These are phyloP conservation scores for Gastrolobium villosum DNA, from an alignment of 306 rosid species.

Conservation along the genomic window DNA sequence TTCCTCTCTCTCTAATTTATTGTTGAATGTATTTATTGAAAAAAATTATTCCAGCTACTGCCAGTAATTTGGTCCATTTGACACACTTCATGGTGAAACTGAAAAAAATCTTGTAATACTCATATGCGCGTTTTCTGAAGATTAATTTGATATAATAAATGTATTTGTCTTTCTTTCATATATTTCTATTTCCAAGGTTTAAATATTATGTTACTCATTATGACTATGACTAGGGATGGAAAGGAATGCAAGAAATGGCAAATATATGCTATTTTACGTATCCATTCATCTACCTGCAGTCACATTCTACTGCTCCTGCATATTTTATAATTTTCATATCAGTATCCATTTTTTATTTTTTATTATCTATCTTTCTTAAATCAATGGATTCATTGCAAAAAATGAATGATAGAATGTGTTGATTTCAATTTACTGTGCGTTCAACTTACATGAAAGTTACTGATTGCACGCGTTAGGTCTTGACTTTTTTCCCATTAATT, in stretches of 20 bases:
- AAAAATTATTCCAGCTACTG: slow-evolving; percentile 14
- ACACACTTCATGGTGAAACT: slow-evolving; percentile 2
- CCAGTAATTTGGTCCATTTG: slow-evolving; percentile 2
- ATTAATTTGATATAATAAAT: slow-evolving; percentile 5
- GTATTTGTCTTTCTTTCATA: slow-evolving; percentile 19
- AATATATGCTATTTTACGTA: slow-evolving; percentile 21
- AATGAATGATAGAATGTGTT: neutral
- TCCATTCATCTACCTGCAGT: slow-evolving; percentile 12
- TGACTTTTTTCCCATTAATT: neutral
- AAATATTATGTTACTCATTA: slow-evolving; percentile 4
- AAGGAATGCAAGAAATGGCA: neutral
- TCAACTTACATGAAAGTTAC: slow-evolving; percentile 25
- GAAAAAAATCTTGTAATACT: slow-evolving; percentile 4
- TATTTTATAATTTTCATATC: slow-evolving; percentile 21
- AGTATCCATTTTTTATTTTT: neutral
- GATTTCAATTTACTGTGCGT: slow-evolving; percentile 2
- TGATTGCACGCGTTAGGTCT: neutral
- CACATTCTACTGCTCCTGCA: slow-evolving; percentile 22
- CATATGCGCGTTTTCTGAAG: slow-evolving; percentile 6
- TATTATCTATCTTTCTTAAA: slow-evolving; percentile 13
- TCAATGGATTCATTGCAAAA: slow-evolving; percentile 15
- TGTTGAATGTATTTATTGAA: neutral
- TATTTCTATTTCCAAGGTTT: slow-evolving; percentile 13
- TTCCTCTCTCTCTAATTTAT: neutral
- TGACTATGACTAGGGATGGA: slow-evolving; percentile 5